Base-by-base conservation (phyloP, 176 grass and related monocot species). In the Zoysia pacifica region DNA sequence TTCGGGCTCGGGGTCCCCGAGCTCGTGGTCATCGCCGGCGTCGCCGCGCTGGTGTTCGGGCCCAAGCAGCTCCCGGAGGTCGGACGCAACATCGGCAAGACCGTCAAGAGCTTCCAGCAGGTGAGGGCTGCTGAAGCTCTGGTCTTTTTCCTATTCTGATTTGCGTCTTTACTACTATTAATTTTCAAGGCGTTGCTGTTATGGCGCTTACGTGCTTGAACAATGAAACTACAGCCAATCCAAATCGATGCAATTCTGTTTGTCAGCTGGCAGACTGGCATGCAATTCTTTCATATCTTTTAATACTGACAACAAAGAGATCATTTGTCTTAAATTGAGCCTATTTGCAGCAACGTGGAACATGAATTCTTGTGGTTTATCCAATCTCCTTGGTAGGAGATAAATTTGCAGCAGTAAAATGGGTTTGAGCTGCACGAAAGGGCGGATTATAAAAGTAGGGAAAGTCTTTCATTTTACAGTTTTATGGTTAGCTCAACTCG, bases 101-200 rank as follows among this genome's bases (percentile, higher is more conserved):
- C 91, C 41, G 76, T 97, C 69, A 97, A 92, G 89, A 91, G 89
- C 79, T 97, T 97, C 82, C 94, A 97, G 69, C 91, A 94, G 94
- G 95, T 97, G 51, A 15, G 59, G 9, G 94, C 28, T 28, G 28
- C 28, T 28, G 28, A 28, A 28, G 28, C 28, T 28, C 28, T 28
- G 28, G 28, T 28, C 28, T 28, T 28, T 28, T 28, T 28, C 28
- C 28, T 28, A 28, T 28, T 28, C 28, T 28, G 28, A 28, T 28
- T 28, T 28, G 28, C 28, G 28, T 28, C 28, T 28, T 28, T 28
- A 28, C 28, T 28, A 28, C 28, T 28, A 28, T 28, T 0, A 28
- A 28, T 28, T 28, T 28, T 28, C 28, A 28, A 28, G 28, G 28
- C 28, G 28, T 28, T 28, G 28, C 28, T 28, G 28, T 28, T 28